A percentile compares a stretch with the other conserved stretches of the same genome.
These are phyloP conservation scores for Coemansia aciculifera DNA, from an alignment of 192 early-diverging fungal genomes.

Conservation along the genomic window DNA sequence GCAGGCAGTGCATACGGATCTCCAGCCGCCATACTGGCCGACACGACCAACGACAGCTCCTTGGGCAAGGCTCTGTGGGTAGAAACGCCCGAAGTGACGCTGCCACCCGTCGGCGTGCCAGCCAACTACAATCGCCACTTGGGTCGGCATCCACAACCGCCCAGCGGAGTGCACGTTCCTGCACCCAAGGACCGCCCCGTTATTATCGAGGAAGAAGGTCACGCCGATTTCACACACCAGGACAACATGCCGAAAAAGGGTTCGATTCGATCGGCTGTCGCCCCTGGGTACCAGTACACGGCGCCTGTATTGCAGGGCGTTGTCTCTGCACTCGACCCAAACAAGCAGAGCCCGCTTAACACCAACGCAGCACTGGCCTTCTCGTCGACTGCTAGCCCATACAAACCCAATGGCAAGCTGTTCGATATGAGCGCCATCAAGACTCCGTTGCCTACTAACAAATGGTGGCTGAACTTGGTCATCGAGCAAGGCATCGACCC, in stretches of 20 bases:
- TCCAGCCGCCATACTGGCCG: constrained; percentile 9
- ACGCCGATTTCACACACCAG: constrained; percentile 22
- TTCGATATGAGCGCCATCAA: constrained; percentile 19
- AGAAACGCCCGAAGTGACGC: constrained; percentile 24
- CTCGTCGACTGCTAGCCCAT: constrained; percentile 11
- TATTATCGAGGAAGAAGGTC: constrained; percentile 23
- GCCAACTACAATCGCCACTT: constrained; percentile 7
- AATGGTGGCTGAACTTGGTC: constrained; percentile 57
- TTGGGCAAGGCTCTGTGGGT: constrained; percentile 29
- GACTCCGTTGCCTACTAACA: constrained; percentile 49
- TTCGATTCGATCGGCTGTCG: neutral
- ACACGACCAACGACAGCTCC: neutral
- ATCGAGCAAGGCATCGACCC: constrained; percentile 39
- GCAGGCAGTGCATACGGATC: neutral
- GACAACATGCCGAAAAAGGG: neutral
- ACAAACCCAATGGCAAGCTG: constrained; percentile 33
- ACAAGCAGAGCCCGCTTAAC: constrained; percentile 41
- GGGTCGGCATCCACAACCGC: constrained; percentile 36
- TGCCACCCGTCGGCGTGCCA: constrained; percentile 29
- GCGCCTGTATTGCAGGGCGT: constrained; percentile 27
- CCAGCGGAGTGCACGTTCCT: constrained; percentile 39
- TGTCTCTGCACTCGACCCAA: constrained; percentile 31
- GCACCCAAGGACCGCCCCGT: constrained; percentile 29
- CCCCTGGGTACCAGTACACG: constrained; percentile 27
- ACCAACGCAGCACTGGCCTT: constrained; percentile 13